phyloP scores from a whole-genome alignment of 352 stramenopile species.

The Phytophthora ramorum region DNA sequence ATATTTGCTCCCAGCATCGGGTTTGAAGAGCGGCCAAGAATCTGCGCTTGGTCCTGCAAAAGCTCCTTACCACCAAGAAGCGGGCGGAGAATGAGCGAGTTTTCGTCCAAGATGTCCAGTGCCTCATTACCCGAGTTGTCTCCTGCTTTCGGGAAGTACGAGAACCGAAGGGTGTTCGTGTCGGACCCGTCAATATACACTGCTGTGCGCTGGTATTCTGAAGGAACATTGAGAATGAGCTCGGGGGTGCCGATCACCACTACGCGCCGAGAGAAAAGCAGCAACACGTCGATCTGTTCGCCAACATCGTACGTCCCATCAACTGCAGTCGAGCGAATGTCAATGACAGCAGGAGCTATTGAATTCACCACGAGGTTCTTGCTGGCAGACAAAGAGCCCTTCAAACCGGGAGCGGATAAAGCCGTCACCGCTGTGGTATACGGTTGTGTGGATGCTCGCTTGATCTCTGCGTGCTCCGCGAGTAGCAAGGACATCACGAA shows the following conservation, averaged over 20 bases:
- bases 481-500: slow-evolving; percentile 61
- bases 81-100: slow-evolving; percentile 52
- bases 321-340: slow-evolving; percentile 40
- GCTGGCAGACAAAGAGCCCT: slow-evolving; percentile 51
- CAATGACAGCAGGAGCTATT: slow-evolving; percentile 47
- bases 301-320: slow-evolving; percentile 77
- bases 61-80: slow-evolving; percentile 40
- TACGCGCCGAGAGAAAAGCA: slow-evolving; percentile 65
- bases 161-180: slow-evolving; percentile 53
- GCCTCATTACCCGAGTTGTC: slow-evolving; percentile 55
- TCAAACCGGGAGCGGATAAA: slow-evolving; percentile 51
- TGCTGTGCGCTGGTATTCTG: slow-evolving; percentile 44
- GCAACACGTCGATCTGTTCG: slow-evolving; percentile 52
- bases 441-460: slow-evolving; percentile 53
- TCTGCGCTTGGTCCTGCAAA: slow-evolving; percentile 37
- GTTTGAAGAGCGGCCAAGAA: slow-evolving; percentile 45
- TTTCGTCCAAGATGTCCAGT: slow-evolving; percentile 52
- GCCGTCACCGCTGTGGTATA: slow-evolving; percentile 48
- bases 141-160: slow-evolving; percentile 46
- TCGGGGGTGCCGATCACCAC: slow-evolving; percentile 51
- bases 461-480: slow-evolving; percentile 45
- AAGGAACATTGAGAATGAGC: slow-evolving; percentile 60
- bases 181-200: slow-evolving; percentile 59
- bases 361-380: slow-evolving; percentile 62
- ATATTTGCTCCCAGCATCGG: slow-evolving; percentile 49